Base-by-base conservation (phyloP, 257 asterid genomes). In the Galeopsis tetrahit region DNA sequence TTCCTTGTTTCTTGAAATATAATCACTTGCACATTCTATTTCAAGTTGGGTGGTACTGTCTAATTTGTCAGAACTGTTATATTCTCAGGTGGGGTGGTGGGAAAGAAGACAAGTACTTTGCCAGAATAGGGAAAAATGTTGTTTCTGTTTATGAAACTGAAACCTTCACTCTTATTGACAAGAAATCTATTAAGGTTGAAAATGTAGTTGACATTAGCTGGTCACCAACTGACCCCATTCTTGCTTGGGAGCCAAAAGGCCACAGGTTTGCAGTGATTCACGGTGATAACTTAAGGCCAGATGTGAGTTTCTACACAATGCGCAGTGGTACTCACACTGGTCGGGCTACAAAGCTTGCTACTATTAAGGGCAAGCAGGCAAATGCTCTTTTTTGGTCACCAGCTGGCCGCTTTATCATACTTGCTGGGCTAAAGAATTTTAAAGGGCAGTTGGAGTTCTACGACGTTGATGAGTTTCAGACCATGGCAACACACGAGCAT, bases 191-290 rank as follows among this genome's bases (percentile, higher is more conserved):
- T 0, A 93, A 88, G 86, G 94, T 93, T 67, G 98, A 91, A 63
- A 91, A 83, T 80, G 96, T 93, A 40, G 75, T 89, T 63, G 97
- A 93, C 82, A 85, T 93, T 74, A 70, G 92, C 73, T 93, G 98
- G 98, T 93, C 96, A 40, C 98, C 97, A 0, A 81, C 98, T 0
- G 97, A 89, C 80, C 88, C 98, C 43, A 87, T 91, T 78, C 82
- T 93, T 79, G 96, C 97, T 68, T 93, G 97, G 98, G 97, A 93
- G 83, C 97, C 97, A 4, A 93, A 89, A 80, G 97, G 98, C 39
- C 97, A 93, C 70, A 87, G 97, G 44, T 89, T 93, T 77, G 98
- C 98, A 14, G 90, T 93, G 77, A 91, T 93, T 68, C 98, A 93
- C 61, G 98, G 97, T 39, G 98, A 93, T 75, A 88, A 79, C 81